Evolutionary conservation across 192 early-diverging fungal species (phyloP).

Genomic region (Coemansia sp.): DNA sequence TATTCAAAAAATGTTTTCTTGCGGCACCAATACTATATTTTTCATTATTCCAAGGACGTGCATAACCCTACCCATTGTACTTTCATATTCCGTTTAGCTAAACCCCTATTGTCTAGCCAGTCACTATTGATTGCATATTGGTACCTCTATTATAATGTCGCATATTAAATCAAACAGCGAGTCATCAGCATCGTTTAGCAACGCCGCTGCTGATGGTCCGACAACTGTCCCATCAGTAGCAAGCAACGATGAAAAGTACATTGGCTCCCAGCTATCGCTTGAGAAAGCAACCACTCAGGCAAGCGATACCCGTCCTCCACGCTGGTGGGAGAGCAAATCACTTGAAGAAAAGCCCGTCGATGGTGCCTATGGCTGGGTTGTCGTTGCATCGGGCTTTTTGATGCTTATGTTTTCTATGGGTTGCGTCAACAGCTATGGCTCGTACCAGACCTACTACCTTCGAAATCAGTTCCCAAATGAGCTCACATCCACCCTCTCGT

Average conservation of each 20-base stretch:
- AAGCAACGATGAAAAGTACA: not conserved
- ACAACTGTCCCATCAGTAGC: slow-evolving; percentile 1
- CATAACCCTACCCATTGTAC: too few species aligned
- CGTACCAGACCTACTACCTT: slow-evolving; percentile 50
- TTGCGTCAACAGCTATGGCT: slow-evolving; percentile 55
- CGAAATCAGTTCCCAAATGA: slow-evolving; percentile 31
- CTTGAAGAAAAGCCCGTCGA: slow-evolving; percentile 16
- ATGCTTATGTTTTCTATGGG: slow-evolving; percentile 55
- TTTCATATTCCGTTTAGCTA: too few species aligned
- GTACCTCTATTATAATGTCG: not conserved
- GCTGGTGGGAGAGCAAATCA: slow-evolving; percentile 6
- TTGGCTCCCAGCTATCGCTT: not conserved
- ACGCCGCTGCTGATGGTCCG: not conserved
- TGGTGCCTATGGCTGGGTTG: slow-evolving; percentile 49
- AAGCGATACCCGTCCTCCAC: not conserved
- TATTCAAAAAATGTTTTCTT: too few species aligned
- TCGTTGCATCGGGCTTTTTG: slow-evolving; percentile 50
- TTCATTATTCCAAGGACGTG: too few species aligned
- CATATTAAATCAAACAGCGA: not conserved
- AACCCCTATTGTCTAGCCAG: not conserved
- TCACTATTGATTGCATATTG: not conserved
- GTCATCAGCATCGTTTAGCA: slow-evolving; percentile 1
- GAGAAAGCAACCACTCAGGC: not conserved
- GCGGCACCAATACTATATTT: too few species aligned
- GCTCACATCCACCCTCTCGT: slow-evolving; percentile 47